phyloP scores from a whole-genome alignment of 2,329 filamentous ascomycete genomes.

The Verticillium albo-atrum region DNA sequence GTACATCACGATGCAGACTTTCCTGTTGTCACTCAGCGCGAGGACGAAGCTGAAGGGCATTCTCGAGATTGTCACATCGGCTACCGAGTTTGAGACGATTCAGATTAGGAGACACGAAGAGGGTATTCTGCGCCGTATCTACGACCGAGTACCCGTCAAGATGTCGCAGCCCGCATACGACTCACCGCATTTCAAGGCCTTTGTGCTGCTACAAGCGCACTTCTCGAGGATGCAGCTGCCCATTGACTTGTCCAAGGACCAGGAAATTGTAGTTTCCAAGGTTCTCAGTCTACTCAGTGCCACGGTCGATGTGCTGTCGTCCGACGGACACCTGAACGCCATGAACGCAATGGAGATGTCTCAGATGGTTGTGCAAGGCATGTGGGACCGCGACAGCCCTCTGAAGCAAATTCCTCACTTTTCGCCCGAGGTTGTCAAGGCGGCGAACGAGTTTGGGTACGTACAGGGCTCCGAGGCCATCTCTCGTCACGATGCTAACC shows the following conservation, averaged over 20 bases:
- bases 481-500: background rate
- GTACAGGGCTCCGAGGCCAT: slow-evolving; percentile 21
- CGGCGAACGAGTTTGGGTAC: slow-evolving; percentile 72
- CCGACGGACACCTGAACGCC: slow-evolving; percentile 92
- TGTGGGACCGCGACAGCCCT: slow-evolving; percentile 98
- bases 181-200: slow-evolving; percentile 97
- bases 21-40: slow-evolving; percentile 82
- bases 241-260: slow-evolving; percentile 92
- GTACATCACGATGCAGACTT: slow-evolving; percentile 98
- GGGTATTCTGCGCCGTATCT: slow-evolving; percentile 80
- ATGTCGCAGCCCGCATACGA: slow-evolving; percentile 83
- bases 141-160: slow-evolving; percentile 92
- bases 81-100: slow-evolving; percentile 92
- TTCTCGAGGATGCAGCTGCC: slow-evolving; percentile 97
- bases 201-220: slow-evolving; percentile 94
- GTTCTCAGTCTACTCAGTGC: slow-evolving; percentile 85
- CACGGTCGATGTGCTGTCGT: slow-evolving; percentile 90
- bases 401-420: slow-evolving; percentile 98
- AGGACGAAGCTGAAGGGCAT: slow-evolving; percentile 96
- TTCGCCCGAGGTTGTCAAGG: slow-evolving; percentile 74
- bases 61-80: slow-evolving; percentile 93
- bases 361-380: slow-evolving; percentile 97
- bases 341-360: slow-evolving; percentile 99
- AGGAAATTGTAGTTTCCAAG: slow-evolving; percentile 81
- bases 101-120: slow-evolving; percentile 94